Evolutionary conservation across 306 rosid genomes (phyloP).

Genomic region (Vigna reflexopilosa): DNA sequence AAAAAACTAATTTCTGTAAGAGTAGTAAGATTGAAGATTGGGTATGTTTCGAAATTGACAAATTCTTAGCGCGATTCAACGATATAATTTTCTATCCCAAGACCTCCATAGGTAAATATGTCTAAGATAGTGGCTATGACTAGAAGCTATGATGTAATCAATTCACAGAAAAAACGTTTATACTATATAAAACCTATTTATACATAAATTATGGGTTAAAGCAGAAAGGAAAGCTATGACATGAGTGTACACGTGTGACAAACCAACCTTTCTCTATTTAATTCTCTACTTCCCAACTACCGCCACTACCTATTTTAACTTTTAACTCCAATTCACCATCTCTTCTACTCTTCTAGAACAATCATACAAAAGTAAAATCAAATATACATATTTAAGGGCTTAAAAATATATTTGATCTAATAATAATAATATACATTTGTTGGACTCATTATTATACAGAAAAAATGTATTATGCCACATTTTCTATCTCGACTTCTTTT

Average conservation of each 20-base stretch:
- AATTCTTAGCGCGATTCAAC: slow-evolving; percentile 4
- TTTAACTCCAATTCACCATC: not conserved
- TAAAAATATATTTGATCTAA: not conserved
- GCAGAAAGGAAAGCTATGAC: not conserved
- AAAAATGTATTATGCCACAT: not conserved
- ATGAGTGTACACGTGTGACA: slow-evolving; percentile 28
- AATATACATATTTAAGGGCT: no score
- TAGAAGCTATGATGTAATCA: slow-evolving; percentile 27
- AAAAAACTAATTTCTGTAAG: no score
- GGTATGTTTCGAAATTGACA: slow-evolving; percentile 24
- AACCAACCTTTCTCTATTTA: slow-evolving; percentile 11
- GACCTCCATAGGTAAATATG: not conserved
- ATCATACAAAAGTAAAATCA: no score
- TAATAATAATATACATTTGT: not conserved
- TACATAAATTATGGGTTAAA: not conserved
- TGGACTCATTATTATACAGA: not conserved
- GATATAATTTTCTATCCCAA: not conserved
- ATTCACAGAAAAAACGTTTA: slow-evolving; percentile 31
- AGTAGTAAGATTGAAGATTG: slow-evolving; percentile 16
- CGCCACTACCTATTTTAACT: slow-evolving; percentile 30
- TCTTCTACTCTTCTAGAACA: slow-evolving; percentile 17
- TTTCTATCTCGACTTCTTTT: not conserved
- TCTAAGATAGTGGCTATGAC: slow-evolving; percentile 41
- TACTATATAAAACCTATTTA: not conserved
- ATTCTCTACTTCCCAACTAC: slow-evolving; percentile 31